Evolutionary conservation across 495 filamentous ascomycete genomes (phyloP).

Genomic region (Tuber brumale): DNA sequence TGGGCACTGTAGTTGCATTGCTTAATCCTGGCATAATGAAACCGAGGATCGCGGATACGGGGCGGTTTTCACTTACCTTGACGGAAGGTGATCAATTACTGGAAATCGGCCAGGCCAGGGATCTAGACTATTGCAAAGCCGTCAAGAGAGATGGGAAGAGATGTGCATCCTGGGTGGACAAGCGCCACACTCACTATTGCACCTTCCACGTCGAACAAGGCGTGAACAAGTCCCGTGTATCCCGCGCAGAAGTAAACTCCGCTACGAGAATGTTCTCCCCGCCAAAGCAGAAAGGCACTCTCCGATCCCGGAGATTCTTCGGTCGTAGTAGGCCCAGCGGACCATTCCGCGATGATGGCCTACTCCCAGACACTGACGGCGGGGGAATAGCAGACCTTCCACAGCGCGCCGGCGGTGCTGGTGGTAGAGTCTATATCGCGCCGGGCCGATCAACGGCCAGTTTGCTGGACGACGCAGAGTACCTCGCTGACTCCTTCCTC

Average conservation of each 20-base stretch:
- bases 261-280: slow-evolving; percentile 45
- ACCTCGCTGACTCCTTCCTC: slow-evolving; percentile 52
- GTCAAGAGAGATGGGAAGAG: slow-evolving; percentile 73
- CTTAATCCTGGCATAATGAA: slow-evolving; percentile 91
- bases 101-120: slow-evolving; percentile 76
- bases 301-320: slow-evolving; percentile 51
- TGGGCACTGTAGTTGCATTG: slow-evolving; percentile 82
- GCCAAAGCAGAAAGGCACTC: slow-evolving; percentile 43
- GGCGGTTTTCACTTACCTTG: slow-evolving; percentile 74
- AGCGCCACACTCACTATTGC: slow-evolving; percentile 79
- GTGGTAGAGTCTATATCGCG: slow-evolving; percentile 37
- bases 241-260: slow-evolving; percentile 75
- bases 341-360: slow-evolving; percentile 32
- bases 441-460: slow-evolving; percentile 52
- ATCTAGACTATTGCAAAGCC: slow-evolving; percentile 82
- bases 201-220: slow-evolving; percentile 83
- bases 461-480: slow-evolving; percentile 63
- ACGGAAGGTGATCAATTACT: slow-evolving; percentile 81
- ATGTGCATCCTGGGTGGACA: slow-evolving; percentile 81
- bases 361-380: slow-evolving; percentile 20
- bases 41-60: slow-evolving; percentile 65
- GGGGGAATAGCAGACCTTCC: slow-evolving; percentile 37
- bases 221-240: slow-evolving; percentile 60
- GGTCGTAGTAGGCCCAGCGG: slow-evolving; percentile 36
- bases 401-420: slow-evolving; percentile 38